Percentiles rank a stretch among this genome's conserved stretches.
These are phyloP conservation scores for Citrus maxima DNA, from an alignment of 345 rosid species.

Conservation along the genomic window DNA sequence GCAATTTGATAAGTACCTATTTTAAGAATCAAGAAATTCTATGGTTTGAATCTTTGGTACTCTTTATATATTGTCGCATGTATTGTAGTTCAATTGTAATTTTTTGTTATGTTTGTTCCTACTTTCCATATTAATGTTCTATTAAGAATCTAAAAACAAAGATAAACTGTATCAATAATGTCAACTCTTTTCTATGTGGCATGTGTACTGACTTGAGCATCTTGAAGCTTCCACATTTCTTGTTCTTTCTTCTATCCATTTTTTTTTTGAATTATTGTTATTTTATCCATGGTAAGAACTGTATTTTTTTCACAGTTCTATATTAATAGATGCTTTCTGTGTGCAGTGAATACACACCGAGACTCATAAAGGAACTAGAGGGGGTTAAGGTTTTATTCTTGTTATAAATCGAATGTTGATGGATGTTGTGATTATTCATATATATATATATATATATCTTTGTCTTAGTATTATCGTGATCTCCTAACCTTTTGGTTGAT, in stretches of 20 bases:
- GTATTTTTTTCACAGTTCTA: not conserved
- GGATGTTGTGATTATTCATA: constrained; percentile 10
- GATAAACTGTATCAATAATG: not conserved
- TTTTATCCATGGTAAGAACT: not conserved
- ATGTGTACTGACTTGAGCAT: not conserved
- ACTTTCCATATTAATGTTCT: not conserved
- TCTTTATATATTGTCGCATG: not conserved
- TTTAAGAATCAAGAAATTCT: not conserved
- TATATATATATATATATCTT: not conserved
- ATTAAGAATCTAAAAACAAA: not conserved
- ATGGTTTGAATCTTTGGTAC: not conserved
- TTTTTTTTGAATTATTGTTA: not conserved
- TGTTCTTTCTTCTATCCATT: not conserved
- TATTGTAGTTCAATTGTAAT: not conserved
- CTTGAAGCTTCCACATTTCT: not conserved
- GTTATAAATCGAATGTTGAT: constrained; percentile 6
- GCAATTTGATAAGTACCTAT: not conserved
- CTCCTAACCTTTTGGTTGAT: constrained; percentile 20
- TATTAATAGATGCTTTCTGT: constrained; percentile 16
- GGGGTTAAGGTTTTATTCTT: constrained; percentile 52
- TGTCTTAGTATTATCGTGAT: constrained; percentile 16
- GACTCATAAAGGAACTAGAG: constrained; percentile 85
- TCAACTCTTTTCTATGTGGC: not conserved
- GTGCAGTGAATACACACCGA: constrained; percentile 92
- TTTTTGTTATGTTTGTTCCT: not conserved